A percentile compares a stretch with the other conserved stretches of the same genome.
These are phyloP conservation scores for Rozella allomycis DNA, from an alignment of 371 early-diverging fungal genomes.

Conservation along the genomic window DNA sequence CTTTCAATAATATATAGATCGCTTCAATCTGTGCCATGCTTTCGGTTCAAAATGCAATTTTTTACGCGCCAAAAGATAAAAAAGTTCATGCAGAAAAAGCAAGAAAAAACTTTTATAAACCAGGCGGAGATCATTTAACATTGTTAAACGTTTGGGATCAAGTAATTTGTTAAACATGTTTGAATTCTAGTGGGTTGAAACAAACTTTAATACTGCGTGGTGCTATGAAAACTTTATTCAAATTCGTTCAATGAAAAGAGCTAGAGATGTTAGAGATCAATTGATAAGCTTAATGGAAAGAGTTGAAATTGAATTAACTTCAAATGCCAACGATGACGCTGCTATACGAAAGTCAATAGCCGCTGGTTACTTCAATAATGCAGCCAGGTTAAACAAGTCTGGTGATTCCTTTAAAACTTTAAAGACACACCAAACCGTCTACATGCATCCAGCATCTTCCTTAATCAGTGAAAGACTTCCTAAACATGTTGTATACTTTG, in stretches of 20 bases:
- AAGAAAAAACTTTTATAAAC: constrained; percentile 50
- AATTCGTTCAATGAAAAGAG: constrained; percentile 65
- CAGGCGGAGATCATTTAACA: constrained; percentile 79
- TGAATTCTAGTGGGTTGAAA: constrained; percentile 57
- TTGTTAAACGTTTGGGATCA: constrained; percentile 77
- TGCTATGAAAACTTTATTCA: constrained; percentile 91
- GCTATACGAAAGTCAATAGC: constrained; percentile 53
- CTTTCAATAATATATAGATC: constrained; percentile 8
- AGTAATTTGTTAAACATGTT: constrained; percentile 2
- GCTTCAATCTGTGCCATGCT: constrained; percentile 76
- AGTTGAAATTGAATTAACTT: constrained; percentile 57
- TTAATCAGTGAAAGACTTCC: constrained; percentile 16
- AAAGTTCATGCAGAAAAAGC: constrained; percentile 81
- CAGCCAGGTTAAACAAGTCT: constrained; percentile 45
- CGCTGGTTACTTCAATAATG: constrained; percentile 85
- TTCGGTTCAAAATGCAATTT: constrained; percentile 66
- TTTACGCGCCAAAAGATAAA: constrained; percentile 80
- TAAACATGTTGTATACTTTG: constrained; percentile 70
- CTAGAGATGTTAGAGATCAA: constrained; percentile 84
- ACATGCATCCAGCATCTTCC: constrained; percentile 72
- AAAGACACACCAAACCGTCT: constrained; percentile 72
- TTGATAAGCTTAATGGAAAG: constrained; percentile 74
- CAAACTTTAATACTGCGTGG: constrained; percentile 78
- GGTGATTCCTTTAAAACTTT: constrained; percentile 76
- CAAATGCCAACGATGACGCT: constrained; percentile 32